Percentiles rank a stretch among this genome's conserved stretches.
Conservation (phyloP, 257 asterid species). For the Nicotiana attenuata region DNA sequence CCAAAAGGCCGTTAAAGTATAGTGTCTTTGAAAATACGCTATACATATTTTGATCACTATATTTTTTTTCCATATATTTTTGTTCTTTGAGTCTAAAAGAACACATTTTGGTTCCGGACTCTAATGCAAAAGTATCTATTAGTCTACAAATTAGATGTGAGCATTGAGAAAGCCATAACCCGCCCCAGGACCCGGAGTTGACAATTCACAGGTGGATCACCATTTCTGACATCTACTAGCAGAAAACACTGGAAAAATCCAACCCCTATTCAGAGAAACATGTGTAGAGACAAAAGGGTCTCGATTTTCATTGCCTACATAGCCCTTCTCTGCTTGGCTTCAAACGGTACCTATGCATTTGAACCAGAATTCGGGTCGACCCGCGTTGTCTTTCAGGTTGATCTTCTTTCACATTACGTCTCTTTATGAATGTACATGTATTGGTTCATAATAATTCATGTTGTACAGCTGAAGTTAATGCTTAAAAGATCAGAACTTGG, state of each 20-base stretch:
- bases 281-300: constrained; percentile 25
- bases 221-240: background rate
- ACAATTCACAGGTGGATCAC: background rate
- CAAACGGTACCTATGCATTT: constrained; percentile 31
- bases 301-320: constrained; percentile 25
- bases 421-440: background rate
- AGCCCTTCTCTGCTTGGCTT: constrained; percentile 25
- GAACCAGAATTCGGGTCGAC: constrained; percentile 54
- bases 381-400: constrained; percentile 66
- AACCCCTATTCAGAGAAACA: constrained; percentile 34
- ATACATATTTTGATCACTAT: too few species aligned
- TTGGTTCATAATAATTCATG: background rate
- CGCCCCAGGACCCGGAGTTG: background rate
- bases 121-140: too few species aligned
- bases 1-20: too few species aligned
- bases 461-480: too few species aligned
- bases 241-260: background rate
- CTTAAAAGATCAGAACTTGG: background rate
- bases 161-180: background rate
- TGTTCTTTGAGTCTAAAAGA: too few species aligned
- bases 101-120: too few species aligned
- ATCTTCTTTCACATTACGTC: background rate
- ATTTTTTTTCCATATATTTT: too few species aligned
- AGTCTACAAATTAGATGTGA: background rate
- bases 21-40: too few species aligned